These are phyloP conservation scores for Fusarium abutilonis DNA, from an alignment of 2,329 filamentous ascomycete genomes.

Conservation along the genomic window DNA sequence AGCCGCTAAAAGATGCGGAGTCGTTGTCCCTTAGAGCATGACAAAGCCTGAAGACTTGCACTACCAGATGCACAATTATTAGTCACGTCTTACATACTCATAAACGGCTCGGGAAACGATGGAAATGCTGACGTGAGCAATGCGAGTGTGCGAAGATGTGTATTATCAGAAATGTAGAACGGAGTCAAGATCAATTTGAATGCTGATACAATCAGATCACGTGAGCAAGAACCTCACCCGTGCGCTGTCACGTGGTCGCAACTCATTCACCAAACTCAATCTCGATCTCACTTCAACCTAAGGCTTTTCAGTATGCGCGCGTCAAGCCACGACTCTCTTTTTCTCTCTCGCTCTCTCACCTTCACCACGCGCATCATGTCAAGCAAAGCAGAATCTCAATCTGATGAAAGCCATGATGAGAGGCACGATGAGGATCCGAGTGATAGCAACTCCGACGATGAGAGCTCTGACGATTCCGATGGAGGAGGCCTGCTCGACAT, in stretches of 20 bases:
- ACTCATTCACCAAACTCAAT: neutral
- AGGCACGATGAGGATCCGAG: neutral
- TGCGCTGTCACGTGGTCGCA: neutral
- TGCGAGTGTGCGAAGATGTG: no score
- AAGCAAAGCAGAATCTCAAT: slow-evolving; percentile 24
- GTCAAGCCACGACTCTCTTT: neutral
- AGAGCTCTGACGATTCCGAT: slow-evolving; percentile 36
- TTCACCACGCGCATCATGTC: slow-evolving; percentile 1
- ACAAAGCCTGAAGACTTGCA: slow-evolving; percentile 18
- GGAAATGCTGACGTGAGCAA: neutral
- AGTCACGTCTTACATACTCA: slow-evolving; percentile 1
- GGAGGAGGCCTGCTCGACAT: slow-evolving; percentile 39
- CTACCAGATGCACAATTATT: slow-evolving; percentile 2
- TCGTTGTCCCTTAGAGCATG: slow-evolving; percentile 10
- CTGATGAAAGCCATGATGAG: slow-evolving; percentile 11
- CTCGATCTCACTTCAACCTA: neutral
- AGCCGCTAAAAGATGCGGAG: neutral
- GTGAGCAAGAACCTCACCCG: neutral
- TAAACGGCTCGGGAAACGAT: slow-evolving; percentile 18
- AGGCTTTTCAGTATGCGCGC: slow-evolving; percentile 15
- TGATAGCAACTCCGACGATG: slow-evolving; percentile 23
- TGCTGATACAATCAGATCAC: slow-evolving; percentile 1
- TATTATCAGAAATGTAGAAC: no score
- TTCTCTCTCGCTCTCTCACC: neutral
- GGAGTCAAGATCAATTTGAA: no score